Evolutionary conservation across 1,284 basidiomycete genomes (phyloP), one percentile per base, ranked within the genome.

Genomic region (Ganoderma sp.): DNA sequence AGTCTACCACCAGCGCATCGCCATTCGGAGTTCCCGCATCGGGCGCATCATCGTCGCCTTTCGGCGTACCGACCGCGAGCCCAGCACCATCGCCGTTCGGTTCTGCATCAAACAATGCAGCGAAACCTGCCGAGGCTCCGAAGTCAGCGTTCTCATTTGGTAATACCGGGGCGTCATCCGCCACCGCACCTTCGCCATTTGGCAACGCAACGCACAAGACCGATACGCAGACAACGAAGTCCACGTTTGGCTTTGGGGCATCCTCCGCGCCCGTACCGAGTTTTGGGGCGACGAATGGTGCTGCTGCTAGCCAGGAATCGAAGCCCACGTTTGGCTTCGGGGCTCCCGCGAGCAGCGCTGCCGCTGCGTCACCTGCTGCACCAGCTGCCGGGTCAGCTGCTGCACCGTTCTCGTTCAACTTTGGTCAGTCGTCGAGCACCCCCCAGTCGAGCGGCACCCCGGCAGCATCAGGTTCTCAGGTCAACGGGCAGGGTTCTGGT

Each of bases 341-440:
- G 12, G 61, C 63, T 10, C 25, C 56, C 9, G 25, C 58, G 8
- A 41, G 52, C 32, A 25, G 22, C 28, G 25, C 37, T 37, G 41
- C 37, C n/a, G 37, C 37, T 14, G 37, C 57, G 32, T 10, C 57
- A 59, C 12, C 57, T 25, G 25, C 58, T 42, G 22, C 68, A 5
- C 67, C 70, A 3, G 62, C 63, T 14, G 68, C 65, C 22, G 67
- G 65, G 45, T 48, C 67, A 2, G 60, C 75, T 1, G 63, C 64
- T 25, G 64, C 78, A 14, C 50, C 71, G 45, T 76, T 77, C 68
- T 67, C 74, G 41, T 60, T 60, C 37, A 60, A 60, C 10, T 79
- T 78, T 59, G 74, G 69, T 52, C 45, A 39, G 37, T 17, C 61
- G 15, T 59, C 66, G 25, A 50, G 67, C 8, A 67, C 73, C 34